These are phyloP conservation scores for Claviceps pazoutovae DNA, from an alignment of 2,329 filamentous ascomycete species.

Conservation along the genomic window DNA sequence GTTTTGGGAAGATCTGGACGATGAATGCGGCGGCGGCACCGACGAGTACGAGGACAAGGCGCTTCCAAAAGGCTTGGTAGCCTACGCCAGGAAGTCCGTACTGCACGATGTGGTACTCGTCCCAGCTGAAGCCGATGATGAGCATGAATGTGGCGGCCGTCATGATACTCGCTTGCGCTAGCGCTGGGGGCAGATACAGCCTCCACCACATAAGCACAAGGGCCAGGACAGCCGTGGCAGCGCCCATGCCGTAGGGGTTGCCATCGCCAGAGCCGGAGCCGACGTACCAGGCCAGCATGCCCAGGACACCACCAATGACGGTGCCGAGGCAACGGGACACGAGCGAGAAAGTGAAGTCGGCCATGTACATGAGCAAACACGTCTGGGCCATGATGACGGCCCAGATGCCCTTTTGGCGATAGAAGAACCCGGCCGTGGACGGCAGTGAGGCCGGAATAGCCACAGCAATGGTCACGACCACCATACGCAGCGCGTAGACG, in stretches of 20 bases:
- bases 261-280: slow-evolving; percentile 32
- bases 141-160: slow-evolving; percentile 25
- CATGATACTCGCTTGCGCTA: slow-evolving; percentile 18
- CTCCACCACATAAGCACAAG: slow-evolving; percentile 22
- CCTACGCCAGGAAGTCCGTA: slow-evolving; percentile 33
- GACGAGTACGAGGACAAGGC: slow-evolving; percentile 28
- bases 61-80: slow-evolving; percentile 34
- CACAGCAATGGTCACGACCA: slow-evolving; percentile 30
- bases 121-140: slow-evolving; percentile 33
- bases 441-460: slow-evolving; percentile 28
- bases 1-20: slow-evolving; percentile 31
- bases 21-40: slow-evolving; percentile 28
- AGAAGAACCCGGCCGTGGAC: slow-evolving; percentile 32
- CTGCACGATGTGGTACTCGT: slow-evolving; percentile 24
- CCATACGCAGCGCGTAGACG: slow-evolving; percentile 33
- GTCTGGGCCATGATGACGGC: slow-evolving; percentile 37
- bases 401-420: slow-evolving; percentile 38
- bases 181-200: slow-evolving; percentile 18
- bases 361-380: slow-evolving; percentile 32
- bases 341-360: slow-evolving; percentile 34
- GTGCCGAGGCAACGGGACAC: slow-evolving; percentile 28
- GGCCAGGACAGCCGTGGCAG: slow-evolving; percentile 26
- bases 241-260: slow-evolving; percentile 35
- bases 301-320: slow-evolving; percentile 31
- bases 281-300: slow-evolving; percentile 36